A percentile compares a stretch with the other conserved stretches of the same genome.
Evolutionary conservation across 495 filamentous ascomycete genomes (phyloP).

Genomic region (Penicillium soppii): DNA sequence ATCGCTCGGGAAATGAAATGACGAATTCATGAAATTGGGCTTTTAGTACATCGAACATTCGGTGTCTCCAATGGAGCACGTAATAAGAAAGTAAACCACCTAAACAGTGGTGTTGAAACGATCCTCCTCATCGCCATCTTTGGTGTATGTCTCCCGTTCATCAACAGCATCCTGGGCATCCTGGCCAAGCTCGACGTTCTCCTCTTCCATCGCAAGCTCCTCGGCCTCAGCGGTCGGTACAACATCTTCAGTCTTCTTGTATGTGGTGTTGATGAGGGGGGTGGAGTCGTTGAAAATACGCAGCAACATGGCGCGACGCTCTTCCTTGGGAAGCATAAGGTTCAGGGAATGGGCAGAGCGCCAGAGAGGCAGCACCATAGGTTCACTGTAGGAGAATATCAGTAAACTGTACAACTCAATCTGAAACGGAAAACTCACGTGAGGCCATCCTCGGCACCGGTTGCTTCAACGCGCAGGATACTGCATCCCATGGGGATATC

Average conservation of each 20-base stretch:
- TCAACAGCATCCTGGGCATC: slow-evolving; percentile 40
- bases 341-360: slow-evolving; percentile 82
- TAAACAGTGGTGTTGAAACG: slow-evolving; percentile 46
- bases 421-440: slow-evolving; percentile 35
- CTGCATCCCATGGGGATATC: slow-evolving; percentile 89
- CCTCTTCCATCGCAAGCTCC: slow-evolving; percentile 34
- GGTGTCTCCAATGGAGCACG: background rate
- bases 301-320: slow-evolving; percentile 86
- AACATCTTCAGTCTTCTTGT: slow-evolving; percentile 38
- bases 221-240: slow-evolving; percentile 32
- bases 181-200: slow-evolving; percentile 38
- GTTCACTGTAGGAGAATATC: slow-evolving; percentile 55
- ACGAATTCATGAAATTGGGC: slow-evolving; percentile 13
- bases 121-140: slow-evolving; percentile 44
- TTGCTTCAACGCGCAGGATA: slow-evolving; percentile 77
- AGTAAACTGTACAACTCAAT: slow-evolving; percentile 7
- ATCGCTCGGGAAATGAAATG: slow-evolving; percentile 1
- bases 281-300: slow-evolving; percentile 84
- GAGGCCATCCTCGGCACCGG: slow-evolving; percentile 67
- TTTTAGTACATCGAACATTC: slow-evolving; percentile 16
- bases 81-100: slow-evolving; percentile 1
- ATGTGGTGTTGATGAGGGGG: slow-evolving; percentile 55
- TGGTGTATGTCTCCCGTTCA: slow-evolving; percentile 38
- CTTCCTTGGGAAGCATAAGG: slow-evolving; percentile 96
- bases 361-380: slow-evolving; percentile 89